These are phyloP conservation scores for Quercus suber DNA, from an alignment of 306 rosid species.

Conservation along the genomic window DNA sequence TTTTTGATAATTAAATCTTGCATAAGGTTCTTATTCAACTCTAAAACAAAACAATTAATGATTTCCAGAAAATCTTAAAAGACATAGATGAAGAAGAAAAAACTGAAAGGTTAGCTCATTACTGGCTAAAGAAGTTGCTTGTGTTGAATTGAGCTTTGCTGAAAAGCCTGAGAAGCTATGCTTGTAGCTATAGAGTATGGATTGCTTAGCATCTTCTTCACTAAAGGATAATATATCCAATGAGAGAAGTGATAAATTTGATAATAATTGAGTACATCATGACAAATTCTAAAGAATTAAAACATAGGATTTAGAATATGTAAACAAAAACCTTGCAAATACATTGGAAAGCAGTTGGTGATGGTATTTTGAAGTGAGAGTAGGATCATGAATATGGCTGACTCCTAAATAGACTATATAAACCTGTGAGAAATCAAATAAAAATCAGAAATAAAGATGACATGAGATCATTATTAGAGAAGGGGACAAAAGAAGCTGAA, in stretches of 20 bases:
- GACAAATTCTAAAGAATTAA: background rate
- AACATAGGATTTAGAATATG: background rate
- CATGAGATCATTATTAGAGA: background rate
- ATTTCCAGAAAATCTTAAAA: background rate
- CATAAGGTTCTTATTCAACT: background rate
- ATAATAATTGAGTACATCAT: background rate
- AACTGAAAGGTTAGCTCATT: background rate
- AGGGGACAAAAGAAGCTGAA: background rate
- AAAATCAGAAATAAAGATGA: background rate
- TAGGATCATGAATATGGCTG: conserved; percentile 24
- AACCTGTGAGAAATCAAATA: conserved; percentile 30
- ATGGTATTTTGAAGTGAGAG: conserved; percentile 36
- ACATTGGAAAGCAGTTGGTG: conserved; percentile 45
- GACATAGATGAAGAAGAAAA: background rate
- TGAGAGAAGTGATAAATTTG: background rate
- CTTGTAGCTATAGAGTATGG: conserved; percentile 62
- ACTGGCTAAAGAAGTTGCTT: conserved; percentile 48
- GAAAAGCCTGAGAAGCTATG: conserved; percentile 60
- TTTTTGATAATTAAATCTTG: background rate
- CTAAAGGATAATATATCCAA: conserved; percentile 23
- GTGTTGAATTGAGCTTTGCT: conserved; percentile 53
- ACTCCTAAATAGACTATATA: conserved; percentile 53
- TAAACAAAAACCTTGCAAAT: conserved; percentile 32
- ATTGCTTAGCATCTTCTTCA: conserved; percentile 43
- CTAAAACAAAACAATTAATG: background rate